These are phyloP conservation scores for Dryas drummondii DNA, from an alignment of 306 rosid species.

Conservation along the genomic window DNA sequence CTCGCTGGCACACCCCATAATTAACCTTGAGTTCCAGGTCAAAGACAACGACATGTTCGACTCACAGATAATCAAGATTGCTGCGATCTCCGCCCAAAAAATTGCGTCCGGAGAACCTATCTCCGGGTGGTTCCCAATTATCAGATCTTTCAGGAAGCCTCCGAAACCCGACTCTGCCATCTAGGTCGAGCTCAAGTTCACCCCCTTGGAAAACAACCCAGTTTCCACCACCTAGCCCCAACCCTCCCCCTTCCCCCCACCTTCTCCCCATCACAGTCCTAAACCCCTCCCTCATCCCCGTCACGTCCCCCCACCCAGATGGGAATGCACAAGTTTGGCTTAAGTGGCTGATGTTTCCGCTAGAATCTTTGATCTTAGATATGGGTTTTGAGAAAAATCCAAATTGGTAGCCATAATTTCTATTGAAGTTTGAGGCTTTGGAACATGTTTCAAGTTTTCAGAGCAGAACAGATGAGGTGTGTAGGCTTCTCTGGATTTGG, in stretches of 20 bases:
- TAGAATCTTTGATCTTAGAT: constrained; percentile 38
- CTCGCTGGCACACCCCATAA: constrained; percentile 70
- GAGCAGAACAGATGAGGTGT: constrained; percentile 11
- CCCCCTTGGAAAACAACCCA: constrained; percentile 39
- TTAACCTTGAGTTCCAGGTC: constrained; percentile 62
- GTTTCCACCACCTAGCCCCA: constrained; percentile 16
- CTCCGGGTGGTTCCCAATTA: constrained; percentile 48
- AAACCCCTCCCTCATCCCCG: no score
- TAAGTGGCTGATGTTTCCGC: constrained; percentile 32
- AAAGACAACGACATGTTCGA: constrained; percentile 84
- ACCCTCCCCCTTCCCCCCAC: no score
- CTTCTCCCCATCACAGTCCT: no score
- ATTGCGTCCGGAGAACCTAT: constrained; percentile 47
- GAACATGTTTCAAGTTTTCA: not conserved
- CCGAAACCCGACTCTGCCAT: constrained; percentile 52
- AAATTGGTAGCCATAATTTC: constrained; percentile 19
- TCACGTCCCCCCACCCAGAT: constrained; percentile 1
- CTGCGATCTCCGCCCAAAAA: constrained; percentile 45
- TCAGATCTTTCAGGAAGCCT: constrained; percentile 39
- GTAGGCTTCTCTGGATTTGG: constrained; percentile 19
- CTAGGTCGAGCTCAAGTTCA: constrained; percentile 56
- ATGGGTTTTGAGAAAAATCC: constrained; percentile 34
- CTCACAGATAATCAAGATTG: constrained; percentile 55
- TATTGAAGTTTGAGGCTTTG: constrained; percentile 4
- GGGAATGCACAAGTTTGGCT: constrained; percentile 29